phyloP scores from a whole-genome alignment of 2,329 filamentous ascomycete species.

The Talaromyces sp. region DNA sequence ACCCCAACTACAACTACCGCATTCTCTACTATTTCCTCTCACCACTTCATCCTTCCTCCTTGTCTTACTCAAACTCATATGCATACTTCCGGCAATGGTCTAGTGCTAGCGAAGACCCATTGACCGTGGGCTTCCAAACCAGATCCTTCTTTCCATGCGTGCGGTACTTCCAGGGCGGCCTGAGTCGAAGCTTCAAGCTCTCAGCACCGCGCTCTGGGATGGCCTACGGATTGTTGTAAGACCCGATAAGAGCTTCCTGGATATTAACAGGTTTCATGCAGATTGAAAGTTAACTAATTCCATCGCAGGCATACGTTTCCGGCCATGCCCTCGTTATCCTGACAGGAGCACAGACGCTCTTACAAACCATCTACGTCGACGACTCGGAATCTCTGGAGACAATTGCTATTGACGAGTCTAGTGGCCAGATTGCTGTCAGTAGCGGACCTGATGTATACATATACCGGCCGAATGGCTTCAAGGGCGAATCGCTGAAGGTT shows the following conservation, averaged over 20 bases:
- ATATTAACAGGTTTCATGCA: constrained; percentile 11
- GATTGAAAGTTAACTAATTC: not conserved
- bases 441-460: constrained; percentile 66
- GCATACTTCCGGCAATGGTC: constrained; percentile 31
- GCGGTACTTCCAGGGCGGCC: constrained; percentile 76
- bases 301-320: constrained; percentile 73
- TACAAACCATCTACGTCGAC: constrained; percentile 90
- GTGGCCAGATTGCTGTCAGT: constrained; percentile 80
- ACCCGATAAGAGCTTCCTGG: not conserved
- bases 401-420: constrained; percentile 74
- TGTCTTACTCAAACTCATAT: not conserved
- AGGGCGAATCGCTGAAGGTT: constrained; percentile 72
- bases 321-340: constrained; percentile 85
- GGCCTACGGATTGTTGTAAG: constrained; percentile 69
- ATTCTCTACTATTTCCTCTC: not conserved
- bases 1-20: not conserved
- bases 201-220: constrained; percentile 71
- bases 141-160: constrained; percentile 60
- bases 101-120: constrained; percentile 22
- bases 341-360: constrained; percentile 65
- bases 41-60: not conserved
- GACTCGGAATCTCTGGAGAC: constrained; percentile 67
- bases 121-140: constrained; percentile 23
- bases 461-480: constrained; percentile 70
- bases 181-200: constrained; percentile 71